These are phyloP conservation scores for Jamesozyma hellenica DNA, from an alignment of 805 yeast genomes.

Conservation along the genomic window DNA sequence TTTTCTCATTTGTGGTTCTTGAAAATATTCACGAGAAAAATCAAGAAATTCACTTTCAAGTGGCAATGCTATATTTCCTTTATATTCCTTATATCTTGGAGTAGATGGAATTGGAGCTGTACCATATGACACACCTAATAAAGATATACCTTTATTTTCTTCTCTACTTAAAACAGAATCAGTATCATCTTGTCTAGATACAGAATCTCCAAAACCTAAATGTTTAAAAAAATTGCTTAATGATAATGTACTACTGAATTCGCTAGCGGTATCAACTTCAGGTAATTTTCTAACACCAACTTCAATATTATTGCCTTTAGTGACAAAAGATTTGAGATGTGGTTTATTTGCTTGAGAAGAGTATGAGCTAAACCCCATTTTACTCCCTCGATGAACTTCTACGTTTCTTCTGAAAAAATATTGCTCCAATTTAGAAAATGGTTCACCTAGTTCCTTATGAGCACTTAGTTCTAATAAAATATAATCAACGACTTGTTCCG, in stretches of 20 bases:
- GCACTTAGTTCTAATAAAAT: slow-evolving; percentile 47
- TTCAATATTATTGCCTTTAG: background rate
- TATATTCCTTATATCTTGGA: slow-evolving; percentile 38
- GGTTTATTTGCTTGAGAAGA: slow-evolving; percentile 2
- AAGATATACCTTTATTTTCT: slow-evolving; percentile 18
- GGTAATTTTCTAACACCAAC: background rate
- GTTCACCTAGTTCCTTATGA: slow-evolving; percentile 49
- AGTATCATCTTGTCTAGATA: slow-evolving; percentile 5
- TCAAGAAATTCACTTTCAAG: slow-evolving; percentile 56
- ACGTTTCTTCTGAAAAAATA: slow-evolving; percentile 44
- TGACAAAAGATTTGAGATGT: slow-evolving; percentile 9
- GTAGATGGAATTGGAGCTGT: slow-evolving; percentile 46
- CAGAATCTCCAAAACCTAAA: slow-evolving; percentile 18
- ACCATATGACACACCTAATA: slow-evolving; percentile 29
- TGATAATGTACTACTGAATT: slow-evolving; percentile 9
- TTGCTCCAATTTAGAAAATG: slow-evolving; percentile 57
- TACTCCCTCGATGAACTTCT: slow-evolving; percentile 8
- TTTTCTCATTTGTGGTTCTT: slow-evolving; percentile 87
- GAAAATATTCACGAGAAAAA: slow-evolving; percentile 80
- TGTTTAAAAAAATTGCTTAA: slow-evolving; percentile 23
- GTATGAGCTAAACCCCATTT: slow-evolving; percentile 2
- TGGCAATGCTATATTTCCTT: slow-evolving; percentile 34
- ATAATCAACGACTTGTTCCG: slow-evolving; percentile 66
- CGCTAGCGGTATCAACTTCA: background rate
- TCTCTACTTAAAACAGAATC: slow-evolving; percentile 18